Evolutionary conservation across 106 monocot genomes (phyloP).

Genomic region (Phalaenopsis equestris): DNA sequence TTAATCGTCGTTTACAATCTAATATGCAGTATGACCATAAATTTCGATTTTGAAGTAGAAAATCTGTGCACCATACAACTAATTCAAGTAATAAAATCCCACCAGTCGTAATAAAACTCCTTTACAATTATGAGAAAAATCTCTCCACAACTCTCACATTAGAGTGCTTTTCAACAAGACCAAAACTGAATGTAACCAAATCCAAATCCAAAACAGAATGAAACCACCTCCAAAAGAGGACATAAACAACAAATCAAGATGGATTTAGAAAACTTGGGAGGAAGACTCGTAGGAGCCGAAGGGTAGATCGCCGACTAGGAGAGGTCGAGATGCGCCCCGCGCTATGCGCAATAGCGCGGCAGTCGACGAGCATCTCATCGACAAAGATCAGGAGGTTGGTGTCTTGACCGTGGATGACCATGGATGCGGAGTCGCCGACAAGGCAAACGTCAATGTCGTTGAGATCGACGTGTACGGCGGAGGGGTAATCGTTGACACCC

Average conservation of each 20-base stretch:
- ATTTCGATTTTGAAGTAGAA: too few relatives aligned
- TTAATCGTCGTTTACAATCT: too few relatives aligned
- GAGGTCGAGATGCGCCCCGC: conserved; percentile 68
- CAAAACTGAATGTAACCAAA: too few relatives aligned
- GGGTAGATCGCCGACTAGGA: conserved; percentile 93
- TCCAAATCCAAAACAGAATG: not conserved
- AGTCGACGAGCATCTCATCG: conserved; percentile 86
- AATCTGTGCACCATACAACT: too few relatives aligned
- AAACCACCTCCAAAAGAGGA: not conserved
- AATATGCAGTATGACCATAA: too few relatives aligned
- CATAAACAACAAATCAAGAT: not conserved
- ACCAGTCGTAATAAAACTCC: too few relatives aligned
- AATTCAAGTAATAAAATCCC: too few relatives aligned
- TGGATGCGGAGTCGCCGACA: conserved; percentile 95
- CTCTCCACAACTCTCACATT: too few relatives aligned
- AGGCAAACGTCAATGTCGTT: conserved; percentile 82
- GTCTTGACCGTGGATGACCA: conserved; percentile 99
- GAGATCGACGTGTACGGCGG: conserved; percentile 76
- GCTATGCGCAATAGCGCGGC: conserved; percentile 55
- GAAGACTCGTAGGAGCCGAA: conserved; percentile 86
- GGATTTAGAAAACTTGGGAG: conserved; percentile 19
- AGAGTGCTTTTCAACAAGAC: too few relatives aligned
- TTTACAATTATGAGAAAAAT: too few relatives aligned
- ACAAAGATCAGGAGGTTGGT: conserved; percentile 92
- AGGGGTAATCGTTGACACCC: conserved; percentile 58